Conservation (phyloP, 306 rosid species). For the Prunus armeniaca region DNA sequence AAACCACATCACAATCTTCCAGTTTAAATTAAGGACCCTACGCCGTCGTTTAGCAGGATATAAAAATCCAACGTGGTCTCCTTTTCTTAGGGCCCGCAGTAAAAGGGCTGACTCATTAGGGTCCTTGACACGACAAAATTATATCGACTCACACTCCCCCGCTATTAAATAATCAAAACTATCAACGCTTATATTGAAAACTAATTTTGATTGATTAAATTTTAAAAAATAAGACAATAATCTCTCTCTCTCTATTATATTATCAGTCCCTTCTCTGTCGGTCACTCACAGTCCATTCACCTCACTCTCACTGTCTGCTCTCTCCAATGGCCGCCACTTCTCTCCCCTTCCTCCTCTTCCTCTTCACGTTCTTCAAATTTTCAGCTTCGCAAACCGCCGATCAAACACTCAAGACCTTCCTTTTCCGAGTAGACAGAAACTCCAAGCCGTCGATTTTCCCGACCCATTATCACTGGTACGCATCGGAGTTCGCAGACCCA, state of each 20-base stretch:
- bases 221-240: background rate
- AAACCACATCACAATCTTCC: background rate
- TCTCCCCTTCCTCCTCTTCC: slow-evolving; percentile 18
- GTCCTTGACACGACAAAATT: slow-evolving; percentile 3
- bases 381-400: slow-evolving; percentile 14
- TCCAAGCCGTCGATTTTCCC: slow-evolving; percentile 77
- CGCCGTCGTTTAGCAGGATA: background rate
- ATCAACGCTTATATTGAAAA: background rate
- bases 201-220: background rate
- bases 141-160: background rate
- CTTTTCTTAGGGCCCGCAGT: background rate
- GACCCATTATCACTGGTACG: slow-evolving; percentile 80
- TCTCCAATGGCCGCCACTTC: slow-evolving; percentile 19
- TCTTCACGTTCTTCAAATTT: slow-evolving; percentile 16
- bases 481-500: slow-evolving; percentile 60
- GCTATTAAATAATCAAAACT: background rate
- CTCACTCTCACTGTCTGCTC: slow-evolving; percentile 22
- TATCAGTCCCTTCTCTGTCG: slow-evolving; percentile 1
- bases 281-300: background rate
- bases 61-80: background rate
- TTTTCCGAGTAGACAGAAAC: slow-evolving; percentile 51
- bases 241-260: slow-evolving; percentile 23
- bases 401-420: slow-evolving; percentile 50
- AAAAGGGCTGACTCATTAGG: slow-evolving; percentile 18
- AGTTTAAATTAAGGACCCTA: background rate